Base-by-base conservation (phyloP, 305 asterid species). In the Fraxinus greggii region DNA sequence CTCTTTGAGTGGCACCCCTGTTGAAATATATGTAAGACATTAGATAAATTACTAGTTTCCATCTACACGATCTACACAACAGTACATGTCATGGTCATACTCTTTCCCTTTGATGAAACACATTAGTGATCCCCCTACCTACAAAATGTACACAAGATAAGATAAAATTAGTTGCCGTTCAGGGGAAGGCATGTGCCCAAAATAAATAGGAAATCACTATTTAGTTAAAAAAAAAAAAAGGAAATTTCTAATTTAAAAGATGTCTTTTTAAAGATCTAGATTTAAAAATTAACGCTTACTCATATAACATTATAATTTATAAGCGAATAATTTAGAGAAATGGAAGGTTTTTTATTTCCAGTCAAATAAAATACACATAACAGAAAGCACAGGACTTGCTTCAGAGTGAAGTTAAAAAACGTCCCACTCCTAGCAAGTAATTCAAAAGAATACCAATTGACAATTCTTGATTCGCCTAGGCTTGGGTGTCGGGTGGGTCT, bases 51-150 rank as follows among this genome's bases (percentile, higher is more conserved):
- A 84, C 76, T 56, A 73, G 73, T 61, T 84, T 76, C 61, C 59
- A 51, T 73, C 75, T 54, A 79, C 10, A 78, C 26, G 76, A 79
- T 73, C 72, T 54, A 79, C 10, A 78, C 26, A 78, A 77, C 35
- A 79, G 77, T 75, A 65, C 69, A 65, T 26, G 83, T 75, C 72
- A 73, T 3, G 33, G 48, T 6, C 90, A 76, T 92, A 95, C 98
- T 91, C 84, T 90, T 90, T 92, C 79, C 97, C 97, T 90, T 79
- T 87, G 85, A 95, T 80, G 88, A 91, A 93, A 79, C 89, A 91
- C 91, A 92, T 90, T 84, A 95, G 83, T 45, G 97, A 89, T 73
- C 85, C 82, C 81, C 97, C 98, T 86, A 89, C 86, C 98, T 95
- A 92, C 89, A 93, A 67, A 84, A 70, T 23, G 80, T 36, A 81